phyloP scores from a whole-genome alignment of 352 stramenopile genomes.

The Phytophthora sansomeana region DNA sequence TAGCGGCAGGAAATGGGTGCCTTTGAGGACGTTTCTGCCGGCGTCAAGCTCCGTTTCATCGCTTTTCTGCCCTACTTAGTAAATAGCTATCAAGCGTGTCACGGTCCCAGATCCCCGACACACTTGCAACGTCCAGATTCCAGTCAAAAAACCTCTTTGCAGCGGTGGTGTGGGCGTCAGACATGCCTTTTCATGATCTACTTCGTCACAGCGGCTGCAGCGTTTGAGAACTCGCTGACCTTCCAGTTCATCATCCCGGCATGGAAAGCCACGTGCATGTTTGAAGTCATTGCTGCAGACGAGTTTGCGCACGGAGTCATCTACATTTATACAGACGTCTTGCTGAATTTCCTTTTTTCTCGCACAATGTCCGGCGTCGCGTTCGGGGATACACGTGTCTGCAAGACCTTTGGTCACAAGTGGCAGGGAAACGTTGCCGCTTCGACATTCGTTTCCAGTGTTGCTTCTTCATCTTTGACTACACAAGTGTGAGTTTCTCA shows the following conservation, averaged over 20 bases:
- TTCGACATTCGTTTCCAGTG: slow-evolving; percentile 13
- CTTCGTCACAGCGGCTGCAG: slow-evolving; percentile 36
- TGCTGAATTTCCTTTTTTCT: slow-evolving; percentile 43
- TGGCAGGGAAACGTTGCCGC: slow-evolving; percentile 1
- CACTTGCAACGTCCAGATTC: slow-evolving; percentile 1
- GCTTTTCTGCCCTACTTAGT: not conserved
- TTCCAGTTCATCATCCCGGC: slow-evolving; percentile 51
- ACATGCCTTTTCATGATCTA: slow-evolving; percentile 33
- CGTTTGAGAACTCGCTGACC: slow-evolving; percentile 36
- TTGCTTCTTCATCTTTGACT: slow-evolving; percentile 1
- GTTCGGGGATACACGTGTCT: slow-evolving; percentile 21
- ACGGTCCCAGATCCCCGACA: not conserved
- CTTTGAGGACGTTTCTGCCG: too few relatives aligned
- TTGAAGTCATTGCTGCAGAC: slow-evolving; percentile 49
- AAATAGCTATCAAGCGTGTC: not conserved
- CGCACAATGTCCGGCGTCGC: slow-evolving; percentile 23
- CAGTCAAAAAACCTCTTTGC: slow-evolving; percentile 19
- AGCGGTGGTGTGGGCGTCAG: slow-evolving; percentile 18
- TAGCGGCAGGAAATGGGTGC: too few relatives aligned
- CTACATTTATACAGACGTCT: slow-evolving; percentile 63
- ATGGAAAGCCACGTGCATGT: slow-evolving; percentile 48
- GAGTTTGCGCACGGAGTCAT: slow-evolving; percentile 58
- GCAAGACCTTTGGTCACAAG: slow-evolving; percentile 19
- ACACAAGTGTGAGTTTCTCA: not conserved
- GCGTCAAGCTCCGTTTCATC: slow-evolving; percentile 5